Evolutionary conservation across 371 early-diverging fungal species (phyloP).

Genomic region (Globomyces sp.): DNA sequence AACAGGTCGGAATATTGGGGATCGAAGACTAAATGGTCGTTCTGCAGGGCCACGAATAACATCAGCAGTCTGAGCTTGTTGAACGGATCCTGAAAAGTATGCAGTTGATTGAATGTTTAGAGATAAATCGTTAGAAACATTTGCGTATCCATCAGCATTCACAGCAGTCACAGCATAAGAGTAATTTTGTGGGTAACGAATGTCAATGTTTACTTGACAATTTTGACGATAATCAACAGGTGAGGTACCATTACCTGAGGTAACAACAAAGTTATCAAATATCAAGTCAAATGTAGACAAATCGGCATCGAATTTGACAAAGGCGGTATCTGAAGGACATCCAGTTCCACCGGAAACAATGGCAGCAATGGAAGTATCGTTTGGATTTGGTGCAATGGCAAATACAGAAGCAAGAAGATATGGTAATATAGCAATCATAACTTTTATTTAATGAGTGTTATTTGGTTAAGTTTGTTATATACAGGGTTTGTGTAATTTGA

Average conservation of each 20-base stretch:
- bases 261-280: background rate
- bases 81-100: background rate
- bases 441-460: too few species aligned
- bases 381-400: too few species aligned
- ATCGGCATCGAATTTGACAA: background rate
- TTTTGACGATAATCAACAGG: background rate
- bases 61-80: background rate
- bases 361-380: too few species aligned
- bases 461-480: too few species aligned
- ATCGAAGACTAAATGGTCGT: background rate
- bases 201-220: background rate
- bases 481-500: too few species aligned
- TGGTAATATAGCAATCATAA: too few species aligned
- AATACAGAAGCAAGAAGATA: too few species aligned
- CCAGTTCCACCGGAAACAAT: too few species aligned
- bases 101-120: background rate
- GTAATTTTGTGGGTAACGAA: background rate
- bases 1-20: background rate
- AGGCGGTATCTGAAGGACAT: too few species aligned
- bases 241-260: background rate
- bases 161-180: background rate
- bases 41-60: background rate
- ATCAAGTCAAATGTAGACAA: background rate
- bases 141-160: background rate
- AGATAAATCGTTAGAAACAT: background rate